Evolutionary conservation across 1,284 basidiomycete species (phyloP).

Genomic region (Melampsora americana): DNA sequence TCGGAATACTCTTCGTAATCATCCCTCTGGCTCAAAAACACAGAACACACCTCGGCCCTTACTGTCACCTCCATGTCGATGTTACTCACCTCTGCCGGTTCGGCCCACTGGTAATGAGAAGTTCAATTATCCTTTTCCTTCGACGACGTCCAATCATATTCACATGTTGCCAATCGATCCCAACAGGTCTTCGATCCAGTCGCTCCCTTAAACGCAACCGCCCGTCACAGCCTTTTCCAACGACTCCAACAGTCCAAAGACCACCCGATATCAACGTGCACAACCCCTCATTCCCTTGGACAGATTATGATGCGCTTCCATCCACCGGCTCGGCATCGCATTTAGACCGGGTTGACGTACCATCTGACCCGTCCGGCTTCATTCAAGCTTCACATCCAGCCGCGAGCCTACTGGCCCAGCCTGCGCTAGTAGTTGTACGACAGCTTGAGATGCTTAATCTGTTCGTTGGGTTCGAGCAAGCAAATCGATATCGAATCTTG

Average conservation of each 20-base stretch:
- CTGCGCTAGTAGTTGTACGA: conserved; percentile 54
- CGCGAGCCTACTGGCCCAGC: conserved; percentile 8
- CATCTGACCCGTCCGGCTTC: conserved; percentile 12
- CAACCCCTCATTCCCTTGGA: conserved; percentile 14
- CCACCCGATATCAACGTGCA: neutral
- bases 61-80: too few species aligned
- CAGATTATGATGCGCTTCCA: conserved; percentile 16
- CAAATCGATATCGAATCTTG: conserved; percentile 76
- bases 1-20: too few species aligned
- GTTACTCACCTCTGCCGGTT: too few species aligned
- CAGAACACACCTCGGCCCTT: too few species aligned
- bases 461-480: conserved; percentile 78
- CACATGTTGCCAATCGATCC: too few species aligned
- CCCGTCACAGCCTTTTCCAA: neutral
- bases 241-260: neutral
- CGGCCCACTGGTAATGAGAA: too few species aligned
- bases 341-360: neutral
- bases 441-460: conserved; percentile 82
- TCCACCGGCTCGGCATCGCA: neutral
- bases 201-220: neutral
- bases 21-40: too few species aligned
- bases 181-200: neutral
- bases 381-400: conserved; percentile 2
- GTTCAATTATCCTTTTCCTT: too few species aligned
- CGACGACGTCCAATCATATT: too few species aligned